Evolutionary conservation across 2,329 filamentous ascomycete genomes (phyloP).

Genomic region (Aspergillus sp.): DNA sequence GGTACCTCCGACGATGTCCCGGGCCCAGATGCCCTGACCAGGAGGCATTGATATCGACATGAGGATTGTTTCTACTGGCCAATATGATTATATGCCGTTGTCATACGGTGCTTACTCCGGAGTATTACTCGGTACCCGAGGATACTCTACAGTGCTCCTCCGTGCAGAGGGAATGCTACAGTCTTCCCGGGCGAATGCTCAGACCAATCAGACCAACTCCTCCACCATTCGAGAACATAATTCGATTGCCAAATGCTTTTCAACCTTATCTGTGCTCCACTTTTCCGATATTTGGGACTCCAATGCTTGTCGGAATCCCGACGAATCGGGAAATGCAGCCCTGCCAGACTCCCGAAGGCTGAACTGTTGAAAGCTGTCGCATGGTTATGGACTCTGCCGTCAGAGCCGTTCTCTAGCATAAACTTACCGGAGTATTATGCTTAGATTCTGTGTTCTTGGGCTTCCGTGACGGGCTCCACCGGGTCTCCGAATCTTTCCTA

Average conservation of each 20-base stretch:
- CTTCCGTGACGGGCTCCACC: background rate
- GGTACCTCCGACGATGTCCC: too few relatives aligned
- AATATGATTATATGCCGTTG: too few relatives aligned
- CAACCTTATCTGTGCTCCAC: background rate
- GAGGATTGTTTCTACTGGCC: too few relatives aligned
- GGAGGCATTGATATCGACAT: too few relatives aligned
- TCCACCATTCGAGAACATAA: background rate
- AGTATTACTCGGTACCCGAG: too few relatives aligned
- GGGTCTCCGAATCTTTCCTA: background rate
- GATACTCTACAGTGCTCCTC: too few relatives aligned
- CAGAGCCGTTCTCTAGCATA: too few relatives aligned
- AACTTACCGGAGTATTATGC: background rate
- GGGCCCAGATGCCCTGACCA: too few relatives aligned
- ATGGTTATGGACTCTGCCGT: too few relatives aligned
- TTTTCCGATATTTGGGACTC: background rate
- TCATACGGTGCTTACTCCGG: too few relatives aligned
- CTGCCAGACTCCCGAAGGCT: background rate
- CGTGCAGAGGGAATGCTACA: too few relatives aligned
- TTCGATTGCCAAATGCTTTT: background rate
- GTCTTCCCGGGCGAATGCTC: background rate
- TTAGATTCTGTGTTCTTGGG: background rate
- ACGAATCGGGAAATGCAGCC: background rate
- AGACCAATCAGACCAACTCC: background rate
- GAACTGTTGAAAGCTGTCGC: background rate
- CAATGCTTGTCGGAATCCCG: background rate